Evolutionary conservation across 805 yeast species (phyloP).

Genomic region (Debaryomyces maramus): DNA sequence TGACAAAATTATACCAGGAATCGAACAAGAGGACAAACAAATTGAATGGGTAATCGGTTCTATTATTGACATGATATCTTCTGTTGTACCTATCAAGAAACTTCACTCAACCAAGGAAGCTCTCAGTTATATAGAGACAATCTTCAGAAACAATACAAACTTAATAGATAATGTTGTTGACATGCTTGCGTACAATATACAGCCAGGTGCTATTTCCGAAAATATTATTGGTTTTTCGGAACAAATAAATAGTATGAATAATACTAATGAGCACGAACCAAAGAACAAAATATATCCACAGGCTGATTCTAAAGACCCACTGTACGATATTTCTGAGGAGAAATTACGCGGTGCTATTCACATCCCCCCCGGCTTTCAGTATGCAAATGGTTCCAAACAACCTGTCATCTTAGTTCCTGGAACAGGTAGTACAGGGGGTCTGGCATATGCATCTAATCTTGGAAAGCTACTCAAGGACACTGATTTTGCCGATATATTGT

Average conservation of each 20-base stretch:
- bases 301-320: constrained; percentile 1
- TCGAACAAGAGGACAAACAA: not conserved
- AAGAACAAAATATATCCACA: not conserved
- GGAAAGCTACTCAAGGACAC: not conserved
- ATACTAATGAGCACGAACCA: not conserved
- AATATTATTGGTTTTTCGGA: not conserved
- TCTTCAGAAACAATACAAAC: too few relatives aligned
- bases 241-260: not conserved
- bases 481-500: constrained; percentile 1
- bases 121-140: not conserved
- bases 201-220: too few relatives aligned
- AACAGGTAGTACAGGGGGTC: constrained; percentile 1
- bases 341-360: not conserved
- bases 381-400: not conserved
- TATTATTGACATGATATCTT: not conserved
- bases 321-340: not conserved
- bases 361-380: constrained; percentile 1
- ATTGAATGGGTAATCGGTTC: not conserved
- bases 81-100: not conserved
- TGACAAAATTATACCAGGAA: not conserved
- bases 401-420: constrained; percentile 1
- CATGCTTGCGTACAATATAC: too few relatives aligned
- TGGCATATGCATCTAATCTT: constrained; percentile 1
- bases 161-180: too few relatives aligned
- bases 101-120: not conserved